Evolutionary conservation across 75 land plant species (phyloP), one percentile per base, ranked within the genome.

Genomic region (Pseudotsuga menziesii): DNA sequence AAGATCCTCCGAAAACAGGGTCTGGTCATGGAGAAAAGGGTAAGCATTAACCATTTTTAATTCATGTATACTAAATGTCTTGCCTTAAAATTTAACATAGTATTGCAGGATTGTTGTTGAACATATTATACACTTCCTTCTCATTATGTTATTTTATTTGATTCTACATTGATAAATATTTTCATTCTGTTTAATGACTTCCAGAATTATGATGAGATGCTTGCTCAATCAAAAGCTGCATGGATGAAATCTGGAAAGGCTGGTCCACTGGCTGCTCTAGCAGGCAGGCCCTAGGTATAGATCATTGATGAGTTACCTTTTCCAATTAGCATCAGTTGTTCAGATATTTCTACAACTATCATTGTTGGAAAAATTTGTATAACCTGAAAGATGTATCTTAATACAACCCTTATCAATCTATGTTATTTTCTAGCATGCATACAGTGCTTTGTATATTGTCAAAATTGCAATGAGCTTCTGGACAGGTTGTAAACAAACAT

Each of bases 181-280:
- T 56, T 72, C 22, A 19, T 44, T 26, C 19, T 36, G 13, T 77
- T 52, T 20, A 41, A 12, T 81, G 15, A 23, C 72, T 63, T n/a
- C 23, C 86, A 93, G 96, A 78, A 86, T 48, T 90, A 96, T 73
- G 94, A 91, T 72, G 80, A 83, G 75, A 70, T 88, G 83, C 89
- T 91, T 54, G 86, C 93, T 35, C 89, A 91, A 75, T 85, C 93
- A 58, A 87, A 83, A 80, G 87, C 92, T 27, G 75, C 55, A 81
- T 83, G 92, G 59, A 77, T 87, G 72, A 79, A 83, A 56, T 87
- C 88, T 52, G 93, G 22, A 0, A 20, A 89, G 48, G 83, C 79
- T 17, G 83, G 87, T 25, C 82, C 86, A 36, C 91, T 71, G 73
- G 82, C 89, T 25, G 82, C 89, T 75, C 87, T 90, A 22, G 82